Evolutionary conservation across 805 yeast genomes (phyloP).

Genomic region (Barnettozyma salicaria): DNA sequence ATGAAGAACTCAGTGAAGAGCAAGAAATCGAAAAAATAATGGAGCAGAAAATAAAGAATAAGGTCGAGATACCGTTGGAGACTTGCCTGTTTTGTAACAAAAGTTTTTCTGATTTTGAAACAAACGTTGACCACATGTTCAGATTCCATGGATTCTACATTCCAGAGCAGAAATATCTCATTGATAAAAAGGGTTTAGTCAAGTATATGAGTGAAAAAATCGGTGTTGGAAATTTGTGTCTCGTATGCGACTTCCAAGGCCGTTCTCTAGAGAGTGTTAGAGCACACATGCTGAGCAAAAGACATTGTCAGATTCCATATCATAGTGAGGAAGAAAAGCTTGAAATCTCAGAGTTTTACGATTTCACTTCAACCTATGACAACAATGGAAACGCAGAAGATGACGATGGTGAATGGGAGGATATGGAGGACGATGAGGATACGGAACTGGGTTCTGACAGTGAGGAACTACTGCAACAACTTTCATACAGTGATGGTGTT

Average conservation of each 20-base stretch:
- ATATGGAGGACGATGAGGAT: slow-evolving; percentile 35
- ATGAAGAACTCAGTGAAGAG: slow-evolving; percentile 32
- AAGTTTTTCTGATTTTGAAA: slow-evolving; percentile 40
- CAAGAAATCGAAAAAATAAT: slow-evolving; percentile 33
- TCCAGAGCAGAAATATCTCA: slow-evolving; percentile 75
- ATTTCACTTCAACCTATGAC: slow-evolving; percentile 69
- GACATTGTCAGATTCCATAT: slow-evolving; percentile 86
- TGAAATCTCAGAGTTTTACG: slow-evolving; percentile 88
- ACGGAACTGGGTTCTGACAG: slow-evolving; percentile 30
- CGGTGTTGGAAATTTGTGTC: slow-evolving; percentile 86
- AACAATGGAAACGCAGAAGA: slow-evolving; percentile 26
- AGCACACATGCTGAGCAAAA: slow-evolving; percentile 83
- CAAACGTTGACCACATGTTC: slow-evolving; percentile 68
- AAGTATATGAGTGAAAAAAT: slow-evolving; percentile 82
- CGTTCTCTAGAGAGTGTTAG: slow-evolving; percentile 78
- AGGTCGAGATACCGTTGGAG: slow-evolving; percentile 42
- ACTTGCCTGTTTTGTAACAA: slow-evolving; percentile 50
- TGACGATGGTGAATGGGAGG: slow-evolving; percentile 30
- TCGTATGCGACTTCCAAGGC: slow-evolving; percentile 82
- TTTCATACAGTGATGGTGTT: slow-evolving; percentile 52
- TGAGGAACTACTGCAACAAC: slow-evolving; percentile 35
- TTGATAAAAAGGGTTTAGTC: slow-evolving; percentile 67
- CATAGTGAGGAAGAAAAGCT: slow-evolving; percentile 77
- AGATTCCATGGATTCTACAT: slow-evolving; percentile 76
- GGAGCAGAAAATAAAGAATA: slow-evolving; percentile 34